Evolutionary conservation across 2,329 filamentous ascomycete species (phyloP).

Genomic region (Venturia aucupariae): DNA sequence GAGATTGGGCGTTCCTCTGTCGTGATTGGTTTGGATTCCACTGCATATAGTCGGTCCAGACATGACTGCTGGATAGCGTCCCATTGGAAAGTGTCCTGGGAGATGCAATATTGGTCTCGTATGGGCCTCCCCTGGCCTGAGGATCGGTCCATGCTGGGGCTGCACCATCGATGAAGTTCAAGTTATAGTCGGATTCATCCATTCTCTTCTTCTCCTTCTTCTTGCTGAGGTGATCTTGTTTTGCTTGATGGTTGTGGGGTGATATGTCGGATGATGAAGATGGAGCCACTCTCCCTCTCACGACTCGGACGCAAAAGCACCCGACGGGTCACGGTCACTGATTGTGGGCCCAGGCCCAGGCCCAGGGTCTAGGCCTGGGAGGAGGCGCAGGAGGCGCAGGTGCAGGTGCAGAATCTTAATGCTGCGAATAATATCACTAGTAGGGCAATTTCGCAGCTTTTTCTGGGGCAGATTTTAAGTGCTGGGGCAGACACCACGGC

Average conservation of each 20-base stretch:
- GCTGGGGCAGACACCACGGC: no score
- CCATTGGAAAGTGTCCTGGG: background rate
- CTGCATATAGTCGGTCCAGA: background rate
- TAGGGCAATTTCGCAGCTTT: no score
- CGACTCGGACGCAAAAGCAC: no score
- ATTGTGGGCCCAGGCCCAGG: no score
- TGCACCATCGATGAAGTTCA: background rate
- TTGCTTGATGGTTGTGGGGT: background rate
- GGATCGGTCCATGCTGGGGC: background rate
- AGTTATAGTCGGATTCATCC: conserved; percentile 1
- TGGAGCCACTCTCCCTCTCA: no score
- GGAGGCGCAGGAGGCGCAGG: no score
- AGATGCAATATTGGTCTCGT: background rate
- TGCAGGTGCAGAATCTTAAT: no score
- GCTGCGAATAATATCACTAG: no score
- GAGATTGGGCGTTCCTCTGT: background rate
- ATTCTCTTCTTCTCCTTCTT: background rate
- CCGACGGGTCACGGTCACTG: no score
- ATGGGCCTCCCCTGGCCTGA: background rate
- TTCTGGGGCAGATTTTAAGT: no score
- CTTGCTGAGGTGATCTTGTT: background rate
- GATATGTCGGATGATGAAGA: no score
- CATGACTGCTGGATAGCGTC: conserved; percentile 1
- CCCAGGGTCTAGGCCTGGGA: no score
- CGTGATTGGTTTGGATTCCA: conserved; percentile 4